Percentiles rank a stretch among this genome's conserved stretches.
Conservation (phyloP, 768 basidiomycete species). For the Pisolithus marmoratus region DNA sequence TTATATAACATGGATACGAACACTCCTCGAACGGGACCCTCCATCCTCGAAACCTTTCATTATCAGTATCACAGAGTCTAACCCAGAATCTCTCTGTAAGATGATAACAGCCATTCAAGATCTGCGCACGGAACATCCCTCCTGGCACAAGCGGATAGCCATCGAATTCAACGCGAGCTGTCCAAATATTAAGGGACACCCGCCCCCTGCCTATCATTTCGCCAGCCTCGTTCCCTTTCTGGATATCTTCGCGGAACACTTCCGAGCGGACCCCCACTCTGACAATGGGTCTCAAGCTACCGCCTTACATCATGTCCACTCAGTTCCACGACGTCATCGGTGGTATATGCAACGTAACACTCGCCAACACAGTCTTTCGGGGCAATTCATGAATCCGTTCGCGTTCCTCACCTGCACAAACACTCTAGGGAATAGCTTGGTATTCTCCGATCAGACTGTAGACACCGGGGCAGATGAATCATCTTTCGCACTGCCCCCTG, state of each 20-base stretch:
- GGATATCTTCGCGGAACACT: constrained; percentile 44
- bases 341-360: constrained; percentile 40
- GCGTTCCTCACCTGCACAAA: constrained; percentile 79
- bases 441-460: constrained; percentile 52
- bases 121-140: constrained; percentile 38
- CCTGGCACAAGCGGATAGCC: constrained; percentile 44
- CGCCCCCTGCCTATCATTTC: constrained; percentile 65
- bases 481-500: constrained; percentile 57
- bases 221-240: constrained; percentile 49
- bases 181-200: constrained; percentile 62
- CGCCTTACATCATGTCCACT: constrained; percentile 60
- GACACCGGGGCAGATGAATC: constrained; percentile 6
- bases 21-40: constrained; percentile 33
- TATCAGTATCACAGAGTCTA: constrained; percentile 70
- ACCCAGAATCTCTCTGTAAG: constrained; percentile 40
- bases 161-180: constrained; percentile 84
- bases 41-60: constrained; percentile 59
- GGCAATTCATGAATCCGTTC: constrained; percentile 39
- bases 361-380: constrained; percentile 5
- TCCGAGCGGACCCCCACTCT: constrained; percentile 46
- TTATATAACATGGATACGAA: constrained; percentile 60
- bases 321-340: constrained; percentile 56
- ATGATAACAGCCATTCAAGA: constrained; percentile 60
- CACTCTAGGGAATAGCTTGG: constrained; percentile 65
- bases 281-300: constrained; percentile 72